Evolutionary conservation across 163 green algal species (phyloP), one percentile per base, ranked within the genome.

Genomic region (Scenedesmus sp.): DNA sequence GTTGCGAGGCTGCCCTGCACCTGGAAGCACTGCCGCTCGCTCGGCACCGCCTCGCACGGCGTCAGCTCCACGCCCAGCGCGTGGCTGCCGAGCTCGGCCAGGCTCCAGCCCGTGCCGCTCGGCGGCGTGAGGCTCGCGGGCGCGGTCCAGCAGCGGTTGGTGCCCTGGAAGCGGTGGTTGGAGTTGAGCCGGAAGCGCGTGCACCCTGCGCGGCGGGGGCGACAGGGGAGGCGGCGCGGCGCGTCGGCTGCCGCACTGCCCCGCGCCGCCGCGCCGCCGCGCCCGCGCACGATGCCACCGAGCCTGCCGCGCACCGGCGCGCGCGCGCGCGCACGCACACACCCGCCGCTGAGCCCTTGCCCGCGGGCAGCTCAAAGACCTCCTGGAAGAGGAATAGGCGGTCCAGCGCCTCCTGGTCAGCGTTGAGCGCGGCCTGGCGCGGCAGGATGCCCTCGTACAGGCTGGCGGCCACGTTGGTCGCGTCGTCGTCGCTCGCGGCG

Each of bases 1-100:
- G 18, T 65, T 11, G 18, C 48, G 4, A 64, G 33, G 67, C 53
- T 33, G n/a, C 67, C 67, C 3, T 76, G 50, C 51, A 76, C 1
- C 33, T 58, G 34, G 18, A 76, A 63, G 67, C 67, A 76, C 67
- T 76, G 65, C 48, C 28, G 63, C n/a, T n/a, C n/a, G n/a, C n/a
- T n/a, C n/a, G n/a, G n/a, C n/a, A n/a, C n/a, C n/a, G n/a, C n/a
- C n/a, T n/a, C n/a, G n/a, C n/a, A n/a, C n/a, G n/a, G n/a, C n/a
- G n/a, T n/a, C n/a, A n/a, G n/a, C n/a, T n/a, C n/a, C n/a, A n/a
- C n/a, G n/a, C n/a, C n/a, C n/a, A n/a, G n/a, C n/a, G n/a, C n/a
- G n/a, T n/a, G n/a, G n/a, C n/a, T n/a, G n/a, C n/a, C n/a, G n/a
- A n/a, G n/a, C n/a, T n/a, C n/a, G n/a, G n/a, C n/a, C n/a, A n/a